Evolutionary conservation across 1,284 basidiomycete species (phyloP).

Genomic region (Entoloma clypeatum): DNA sequence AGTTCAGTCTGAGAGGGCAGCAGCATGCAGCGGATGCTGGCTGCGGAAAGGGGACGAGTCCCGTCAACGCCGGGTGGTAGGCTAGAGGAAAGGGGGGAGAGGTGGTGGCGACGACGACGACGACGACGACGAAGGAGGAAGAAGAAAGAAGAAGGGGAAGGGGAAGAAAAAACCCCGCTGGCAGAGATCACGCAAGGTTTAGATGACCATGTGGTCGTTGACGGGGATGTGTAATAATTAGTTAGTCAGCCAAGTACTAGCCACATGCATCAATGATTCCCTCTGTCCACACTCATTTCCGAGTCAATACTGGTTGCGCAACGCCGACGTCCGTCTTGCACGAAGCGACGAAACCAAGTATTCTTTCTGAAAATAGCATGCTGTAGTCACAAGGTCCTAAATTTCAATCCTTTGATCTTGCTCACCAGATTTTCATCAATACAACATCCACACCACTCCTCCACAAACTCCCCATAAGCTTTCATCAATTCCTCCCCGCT

Average conservation of each 20-base stretch:
- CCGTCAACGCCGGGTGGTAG: conserved; percentile 28
- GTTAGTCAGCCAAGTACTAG: conserved; percentile 39
- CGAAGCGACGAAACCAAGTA: conserved; percentile 55
- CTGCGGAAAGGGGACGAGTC: conserved; percentile 22
- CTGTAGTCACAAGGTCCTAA: neutral
- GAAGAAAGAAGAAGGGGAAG: conserved; percentile 21
- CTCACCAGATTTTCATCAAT: conserved; percentile 56
- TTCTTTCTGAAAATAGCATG: conserved; percentile 23
- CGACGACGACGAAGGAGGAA: conserved; percentile 22
- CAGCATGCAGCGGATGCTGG: conserved; percentile 43
- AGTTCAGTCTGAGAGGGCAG: conserved; percentile 47
- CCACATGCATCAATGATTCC: conserved; percentile 40
- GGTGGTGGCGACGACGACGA: conserved; percentile 21
- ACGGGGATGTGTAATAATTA: too few species aligned
- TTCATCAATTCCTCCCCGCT: conserved; percentile 34
- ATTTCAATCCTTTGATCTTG: conserved; percentile 11
- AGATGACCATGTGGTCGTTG: conserved; percentile 28
- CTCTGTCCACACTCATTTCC: conserved; percentile 49
- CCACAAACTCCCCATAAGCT: conserved; percentile 57
- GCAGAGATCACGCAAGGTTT: too few species aligned
- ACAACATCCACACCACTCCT: conserved; percentile 47
- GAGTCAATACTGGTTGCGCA: too few species aligned
- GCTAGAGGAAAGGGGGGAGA: conserved; percentile 14
- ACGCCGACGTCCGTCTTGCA: too few species aligned
- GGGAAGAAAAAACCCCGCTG: conserved; percentile 23